phyloP scores from a whole-genome alignment of 192 early-diverging fungal genomes.

The Rhizophagus sp. region DNA sequence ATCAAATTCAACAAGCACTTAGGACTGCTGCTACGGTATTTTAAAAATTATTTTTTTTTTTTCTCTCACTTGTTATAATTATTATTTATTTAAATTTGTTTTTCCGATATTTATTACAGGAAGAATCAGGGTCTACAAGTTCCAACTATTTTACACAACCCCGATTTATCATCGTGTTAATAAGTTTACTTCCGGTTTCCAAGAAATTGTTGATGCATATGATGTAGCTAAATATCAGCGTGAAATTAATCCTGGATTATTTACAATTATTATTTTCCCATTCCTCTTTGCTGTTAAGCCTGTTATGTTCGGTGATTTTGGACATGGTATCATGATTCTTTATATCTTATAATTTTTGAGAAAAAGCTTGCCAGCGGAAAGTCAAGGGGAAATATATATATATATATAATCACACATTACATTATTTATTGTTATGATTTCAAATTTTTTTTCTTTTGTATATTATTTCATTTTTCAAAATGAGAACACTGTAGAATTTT shows the following conservation, averaged over 20 bases:
- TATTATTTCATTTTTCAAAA: too few species aligned
- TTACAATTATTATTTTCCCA: constrained; percentile 97
- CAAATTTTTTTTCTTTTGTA: too few species aligned
- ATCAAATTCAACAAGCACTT: constrained; percentile 79
- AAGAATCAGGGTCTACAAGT: constrained; percentile 87
- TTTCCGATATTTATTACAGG: constrained; percentile 39
- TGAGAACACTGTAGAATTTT: too few species aligned
- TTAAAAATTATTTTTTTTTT: neutral
- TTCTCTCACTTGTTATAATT: too few species aligned
- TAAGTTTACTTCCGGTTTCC: constrained; percentile 96
- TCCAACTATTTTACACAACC: constrained; percentile 86
- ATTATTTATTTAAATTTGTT: constrained; percentile 18
- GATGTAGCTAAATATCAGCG: constrained; percentile 87
- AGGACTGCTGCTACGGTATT: constrained; percentile 78
- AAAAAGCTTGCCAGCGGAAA: constrained; percentile 71
- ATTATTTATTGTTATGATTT: too few species aligned
- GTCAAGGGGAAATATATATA: constrained; percentile 63
- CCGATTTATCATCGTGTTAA: constrained; percentile 96
- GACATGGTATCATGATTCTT: constrained; percentile 86
- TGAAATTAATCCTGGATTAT: constrained; percentile 98
- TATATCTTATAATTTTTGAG: constrained; percentile 80
- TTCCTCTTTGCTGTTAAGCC: constrained; percentile 99
- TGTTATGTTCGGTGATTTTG: constrained; percentile 99
- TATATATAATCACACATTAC: neutral
- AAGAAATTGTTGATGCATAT: constrained; percentile 96